Evolutionary conservation across 352 stramenopile species (phyloP).

Genomic region (Phytophthora nicotianae): DNA sequence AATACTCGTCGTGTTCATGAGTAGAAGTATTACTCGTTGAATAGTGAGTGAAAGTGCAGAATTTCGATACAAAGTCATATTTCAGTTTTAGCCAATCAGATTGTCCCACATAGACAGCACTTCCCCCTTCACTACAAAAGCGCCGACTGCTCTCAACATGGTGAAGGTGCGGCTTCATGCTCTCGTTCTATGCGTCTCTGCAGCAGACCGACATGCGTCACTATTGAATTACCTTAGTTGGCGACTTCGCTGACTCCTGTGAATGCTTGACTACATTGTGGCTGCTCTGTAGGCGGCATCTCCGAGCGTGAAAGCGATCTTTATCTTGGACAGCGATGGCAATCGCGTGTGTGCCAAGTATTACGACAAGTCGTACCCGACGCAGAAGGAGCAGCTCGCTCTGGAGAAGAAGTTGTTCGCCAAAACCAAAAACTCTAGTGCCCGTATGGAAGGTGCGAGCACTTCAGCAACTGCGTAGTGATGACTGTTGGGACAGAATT

Average conservation of each 20-base stretch:
- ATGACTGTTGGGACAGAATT: neutral
- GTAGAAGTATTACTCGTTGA: too few species aligned
- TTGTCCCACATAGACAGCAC: slow-evolving; percentile 46
- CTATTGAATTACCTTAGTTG: neutral
- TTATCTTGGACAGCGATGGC: slow-evolving; percentile 88
- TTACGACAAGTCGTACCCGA: slow-evolving; percentile 90
- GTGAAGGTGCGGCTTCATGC: slow-evolving; percentile 56
- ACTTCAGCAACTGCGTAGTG: neutral
- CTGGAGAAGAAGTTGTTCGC: slow-evolving; percentile 91
- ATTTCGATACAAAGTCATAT: neutral
- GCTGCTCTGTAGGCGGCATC: slow-evolving; percentile 49
- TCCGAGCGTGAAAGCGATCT: slow-evolving; percentile 89
- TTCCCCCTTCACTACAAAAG: slow-evolving; percentile 23
- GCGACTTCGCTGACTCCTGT: neutral
- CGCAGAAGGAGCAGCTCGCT: slow-evolving; percentile 83
- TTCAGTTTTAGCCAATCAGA: slow-evolving; percentile 58
- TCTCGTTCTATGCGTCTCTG: slow-evolving; percentile 7
- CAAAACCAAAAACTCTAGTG: slow-evolving; percentile 91
- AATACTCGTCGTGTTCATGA: slow-evolving; percentile 10
- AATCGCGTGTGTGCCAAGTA: slow-evolving; percentile 92
- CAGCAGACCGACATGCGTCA: neutral
- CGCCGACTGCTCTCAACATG: slow-evolving; percentile 35
- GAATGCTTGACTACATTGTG: slow-evolving; percentile 15
- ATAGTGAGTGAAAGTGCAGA: too few species aligned
- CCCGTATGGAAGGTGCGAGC: slow-evolving; percentile 76